Percentiles rank a stretch among this genome's conserved stretches.
phyloP scores from a whole-genome alignment of 2,329 filamentous ascomycete genomes.

The Fonsecaea nubica region DNA sequence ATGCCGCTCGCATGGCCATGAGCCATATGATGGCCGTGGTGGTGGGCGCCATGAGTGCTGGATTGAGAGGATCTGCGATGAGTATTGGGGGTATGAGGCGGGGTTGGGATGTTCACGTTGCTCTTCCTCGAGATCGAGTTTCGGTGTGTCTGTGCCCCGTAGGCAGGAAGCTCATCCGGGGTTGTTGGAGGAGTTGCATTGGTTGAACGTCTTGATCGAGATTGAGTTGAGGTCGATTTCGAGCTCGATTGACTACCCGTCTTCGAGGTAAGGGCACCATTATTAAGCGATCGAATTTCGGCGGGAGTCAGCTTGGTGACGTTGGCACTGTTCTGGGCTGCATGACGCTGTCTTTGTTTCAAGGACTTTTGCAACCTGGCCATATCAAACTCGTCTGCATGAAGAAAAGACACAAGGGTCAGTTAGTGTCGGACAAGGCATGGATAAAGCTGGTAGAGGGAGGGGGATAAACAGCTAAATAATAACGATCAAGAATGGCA shows the following conservation, averaged over 20 bases:
- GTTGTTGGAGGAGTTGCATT: conserved; percentile 33
- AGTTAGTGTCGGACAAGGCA: conserved; percentile 28
- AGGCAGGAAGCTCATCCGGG: conserved; percentile 29
- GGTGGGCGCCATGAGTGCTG: conserved; percentile 28
- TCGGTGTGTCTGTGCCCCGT: conserved; percentile 17
- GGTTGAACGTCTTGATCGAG: conserved; percentile 29
- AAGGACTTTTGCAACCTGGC: conserved; percentile 40
- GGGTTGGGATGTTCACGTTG: conserved; percentile 33
- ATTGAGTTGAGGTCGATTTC: conserved; percentile 27
- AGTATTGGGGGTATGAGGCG: conserved; percentile 32
- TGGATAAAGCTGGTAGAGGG: conserved; percentile 10
- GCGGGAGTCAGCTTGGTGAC: conserved; percentile 39
- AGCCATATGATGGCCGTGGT: conserved; percentile 5
- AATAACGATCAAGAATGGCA: conserved; percentile 6
- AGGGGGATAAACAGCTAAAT: neutral
- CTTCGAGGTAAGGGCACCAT: conserved; percentile 33
- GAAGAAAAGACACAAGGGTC: conserved; percentile 18
- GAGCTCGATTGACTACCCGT: conserved; percentile 35
- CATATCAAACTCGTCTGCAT: conserved; percentile 40
- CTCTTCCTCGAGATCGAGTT: conserved; percentile 26
- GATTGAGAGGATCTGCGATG: conserved; percentile 33
- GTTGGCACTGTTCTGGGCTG: conserved; percentile 30
- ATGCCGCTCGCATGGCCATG: conserved; percentile 25
- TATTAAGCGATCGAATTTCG: conserved; percentile 40
- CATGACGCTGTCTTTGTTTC: conserved; percentile 37